Evolutionary conservation across 176 grass and related monocot genomes (phyloP), one percentile per base, ranked within the genome.

Genomic region (Neostapfia colusana): DNA sequence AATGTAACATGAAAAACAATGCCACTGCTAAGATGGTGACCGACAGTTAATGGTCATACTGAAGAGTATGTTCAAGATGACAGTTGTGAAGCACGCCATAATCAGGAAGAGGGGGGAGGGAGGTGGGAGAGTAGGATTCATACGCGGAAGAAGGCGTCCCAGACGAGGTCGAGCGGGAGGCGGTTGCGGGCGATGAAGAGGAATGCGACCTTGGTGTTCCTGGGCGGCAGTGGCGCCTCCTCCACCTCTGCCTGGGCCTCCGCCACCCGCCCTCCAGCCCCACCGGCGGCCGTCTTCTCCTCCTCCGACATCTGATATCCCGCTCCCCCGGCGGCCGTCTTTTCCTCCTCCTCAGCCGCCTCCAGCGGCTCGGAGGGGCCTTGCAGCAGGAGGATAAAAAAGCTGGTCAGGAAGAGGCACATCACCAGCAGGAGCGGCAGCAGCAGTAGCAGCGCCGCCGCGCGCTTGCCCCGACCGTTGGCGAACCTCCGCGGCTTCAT

Each of bases 121-220:
- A 31, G 31, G 31, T n/a, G 31, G 31, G 31, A 2, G 26, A n/a
- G 0, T 10, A 0, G 46, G 35, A n/a, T 26, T 11, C 69, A 58
- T 67, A 99, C 95, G 23, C 84, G 77, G 82, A 99, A 99, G 81
- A 99, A 99, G 12, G 82, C 87, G 75, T 99, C 86, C 95, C 95
- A 99, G 73, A 99, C 75, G 79, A 95, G 80, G 38, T 99, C 95
- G 64, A 99, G 82, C 43, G 95, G 87, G 83, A 95, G 89, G 63
- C 95, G 89, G 77, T 99, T 99, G 80, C 95, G 83, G 48, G 95
- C 89, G 50, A 99, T 95, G 76, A 99, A 99, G 46, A 99, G 87
- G 79, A 99, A 99, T 14, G 92, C 89, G 27, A 99, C 75, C 77
- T 85, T 88, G 18, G 87, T 31, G 73, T 88, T 95, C 59, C 72